These are phyloP conservation scores for Kwoniella europaea DNA, from an alignment of 768 basidiomycete genomes.

Conservation along the genomic window DNA sequence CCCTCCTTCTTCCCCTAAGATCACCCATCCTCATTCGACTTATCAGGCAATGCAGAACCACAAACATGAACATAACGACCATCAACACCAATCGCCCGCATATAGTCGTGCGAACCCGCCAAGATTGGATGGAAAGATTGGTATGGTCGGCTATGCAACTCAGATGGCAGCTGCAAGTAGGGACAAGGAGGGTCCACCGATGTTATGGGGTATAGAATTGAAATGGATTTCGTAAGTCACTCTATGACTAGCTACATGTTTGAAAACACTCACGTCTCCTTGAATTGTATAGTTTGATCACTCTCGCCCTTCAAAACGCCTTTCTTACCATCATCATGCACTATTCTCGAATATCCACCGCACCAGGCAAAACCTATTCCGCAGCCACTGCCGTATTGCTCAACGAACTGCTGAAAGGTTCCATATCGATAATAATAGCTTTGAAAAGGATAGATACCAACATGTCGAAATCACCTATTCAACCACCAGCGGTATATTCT, in stretches of 20 bases:
- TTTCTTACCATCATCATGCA: slow-evolving; percentile 92
- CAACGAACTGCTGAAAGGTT: slow-evolving; percentile 90
- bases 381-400: slow-evolving; percentile 93
- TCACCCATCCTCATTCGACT: slow-evolving; percentile 26
- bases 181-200: slow-evolving; percentile 35
- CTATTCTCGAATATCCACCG: slow-evolving; percentile 83
- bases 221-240: slow-evolving; percentile 58
- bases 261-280: too few relatives aligned
- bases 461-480: slow-evolving; percentile 31
- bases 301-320: slow-evolving; percentile 87
- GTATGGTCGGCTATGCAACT: slow-evolving; percentile 19
- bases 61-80: slow-evolving; percentile 12
- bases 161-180: slow-evolving; percentile 19
- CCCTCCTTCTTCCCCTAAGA: slow-evolving; percentile 40
- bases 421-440: slow-evolving; percentile 86
- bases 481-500: slow-evolving; percentile 26
- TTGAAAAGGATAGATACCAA: slow-evolving; percentile 64
- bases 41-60: slow-evolving; percentile 34
- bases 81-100: not conserved
- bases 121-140: slow-evolving; percentile 33
- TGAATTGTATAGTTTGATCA: slow-evolving; percentile 24
- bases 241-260: not conserved
- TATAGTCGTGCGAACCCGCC: slow-evolving; percentile 25
- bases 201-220: slow-evolving; percentile 54
- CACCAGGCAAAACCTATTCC: slow-evolving; percentile 78